These are phyloP conservation scores for Alternaria brassicae DNA, from an alignment of 2,329 filamentous ascomycete species.

Conservation along the genomic window DNA sequence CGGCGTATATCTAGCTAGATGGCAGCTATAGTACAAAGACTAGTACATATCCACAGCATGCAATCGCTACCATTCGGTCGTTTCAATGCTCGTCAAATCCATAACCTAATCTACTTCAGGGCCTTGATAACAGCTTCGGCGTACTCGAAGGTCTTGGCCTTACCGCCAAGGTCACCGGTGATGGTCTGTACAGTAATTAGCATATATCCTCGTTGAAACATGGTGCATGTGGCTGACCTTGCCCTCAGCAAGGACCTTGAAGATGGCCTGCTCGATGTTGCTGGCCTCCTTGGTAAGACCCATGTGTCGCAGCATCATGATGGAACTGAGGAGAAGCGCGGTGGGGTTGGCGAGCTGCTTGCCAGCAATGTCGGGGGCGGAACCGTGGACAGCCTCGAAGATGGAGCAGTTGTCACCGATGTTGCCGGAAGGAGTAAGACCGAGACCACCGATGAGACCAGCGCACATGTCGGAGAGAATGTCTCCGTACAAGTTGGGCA, in stretches of 20 bases:
- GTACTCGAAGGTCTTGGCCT: slow-evolving; percentile 94
- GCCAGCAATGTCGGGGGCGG: slow-evolving; percentile 94
- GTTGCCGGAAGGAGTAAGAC: slow-evolving; percentile 96
- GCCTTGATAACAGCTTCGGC: slow-evolving; percentile 85
- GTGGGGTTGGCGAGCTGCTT: slow-evolving; percentile 97
- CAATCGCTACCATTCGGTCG: slow-evolving; percentile 40
- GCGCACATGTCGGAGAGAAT: slow-evolving; percentile 99
- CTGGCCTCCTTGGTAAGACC: slow-evolving; percentile 81
- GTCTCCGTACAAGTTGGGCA: slow-evolving; percentile 98
- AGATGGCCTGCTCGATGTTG: slow-evolving; percentile 93
- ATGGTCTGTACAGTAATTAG: slow-evolving; percentile 62
- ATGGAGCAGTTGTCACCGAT: slow-evolving; percentile 99
- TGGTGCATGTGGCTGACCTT: slow-evolving; percentile 64
- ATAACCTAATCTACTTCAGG: slow-evolving; percentile 51
- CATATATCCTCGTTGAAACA: neutral
- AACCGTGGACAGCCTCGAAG: slow-evolving; percentile 99
- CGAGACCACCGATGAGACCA: slow-evolving; percentile 95
- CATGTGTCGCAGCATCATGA: slow-evolving; percentile 99
- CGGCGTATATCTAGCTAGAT: slow-evolving; percentile 31
- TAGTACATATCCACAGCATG: slow-evolving; percentile 50
- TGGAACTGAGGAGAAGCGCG: slow-evolving; percentile 89
- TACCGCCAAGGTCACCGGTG: slow-evolving; percentile 95
- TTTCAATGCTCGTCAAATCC: slow-evolving; percentile 37
- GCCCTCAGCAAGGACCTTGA: slow-evolving; percentile 93
- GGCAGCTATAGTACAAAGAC: slow-evolving; percentile 48